These are phyloP conservation scores for Lanzia echinophila DNA, from an alignment of 2,329 filamentous ascomycete species.

Conservation along the genomic window DNA sequence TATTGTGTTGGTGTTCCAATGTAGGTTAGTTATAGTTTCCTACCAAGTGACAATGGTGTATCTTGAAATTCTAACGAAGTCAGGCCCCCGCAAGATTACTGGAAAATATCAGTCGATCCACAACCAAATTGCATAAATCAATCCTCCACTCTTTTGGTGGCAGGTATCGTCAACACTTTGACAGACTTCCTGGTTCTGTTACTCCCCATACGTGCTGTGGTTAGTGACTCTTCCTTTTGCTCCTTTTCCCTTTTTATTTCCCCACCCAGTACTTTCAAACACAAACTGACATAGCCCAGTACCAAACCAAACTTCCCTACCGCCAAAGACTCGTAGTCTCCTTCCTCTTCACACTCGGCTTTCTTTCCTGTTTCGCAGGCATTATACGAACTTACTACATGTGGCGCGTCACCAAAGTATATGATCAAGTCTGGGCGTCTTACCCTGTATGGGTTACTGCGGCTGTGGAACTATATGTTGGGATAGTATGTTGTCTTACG, in stretches of 20 bases:
- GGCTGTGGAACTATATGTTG: constrained; percentile 37
- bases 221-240: neutral
- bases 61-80: neutral
- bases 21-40: constrained; percentile 15
- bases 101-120: constrained; percentile 30
- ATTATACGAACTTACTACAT: constrained; percentile 35
- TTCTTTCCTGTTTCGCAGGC: constrained; percentile 39
- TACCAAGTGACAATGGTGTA: neutral
- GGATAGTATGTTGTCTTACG: constrained; percentile 24
- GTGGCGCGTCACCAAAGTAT: constrained; percentile 26
- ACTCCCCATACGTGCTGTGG: constrained; percentile 38
- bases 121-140: constrained; percentile 41
- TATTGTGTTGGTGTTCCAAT: constrained; percentile 23
- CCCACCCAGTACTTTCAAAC: neutral
- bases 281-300: constrained; percentile 23
- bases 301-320: constrained; percentile 39
- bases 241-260: neutral
- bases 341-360: constrained; percentile 43
- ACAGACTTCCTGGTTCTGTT: constrained; percentile 51
- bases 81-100: constrained; percentile 35
- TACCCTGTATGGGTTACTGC: constrained; percentile 33
- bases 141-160: constrained; percentile 43
- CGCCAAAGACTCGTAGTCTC: constrained; percentile 42
- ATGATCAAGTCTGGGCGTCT: constrained; percentile 34
- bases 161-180: constrained; percentile 52